Base-by-base conservation (phyloP, 352 stramenopile species). In the Globisporangium lucens region DNA sequence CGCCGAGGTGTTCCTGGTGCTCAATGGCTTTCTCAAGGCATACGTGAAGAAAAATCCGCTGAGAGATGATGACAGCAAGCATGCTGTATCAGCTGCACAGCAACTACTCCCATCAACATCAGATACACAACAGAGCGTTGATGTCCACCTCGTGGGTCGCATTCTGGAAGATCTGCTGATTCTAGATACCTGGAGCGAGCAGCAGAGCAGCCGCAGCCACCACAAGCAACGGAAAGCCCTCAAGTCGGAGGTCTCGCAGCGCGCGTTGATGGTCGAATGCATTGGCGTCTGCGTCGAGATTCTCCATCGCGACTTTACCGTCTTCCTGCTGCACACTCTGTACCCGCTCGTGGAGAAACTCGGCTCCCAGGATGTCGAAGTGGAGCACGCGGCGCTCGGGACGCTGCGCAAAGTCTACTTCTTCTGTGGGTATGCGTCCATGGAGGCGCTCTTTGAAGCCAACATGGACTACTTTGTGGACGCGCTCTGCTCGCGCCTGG, bases 401-500 rank as follows among this genome's bases (percentile, higher is more conserved):
- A 77, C 85, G n/a, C 71, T 96, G 15, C 68, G 82, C 24, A 91
- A 86, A 38, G 69, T 96, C 22, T 85, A 83, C 41, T 89, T 79
- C 53, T 78, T 82, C 35, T 85, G 80, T 22, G 80, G 74, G 17
- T 85, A 90, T 33, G 65, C 65, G 8, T 86, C 79, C 7, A 66
- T 93, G 46, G 82, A 91, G 52, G 73, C 70, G 22, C 75, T 94
- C 49, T 89, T 94, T 27, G 78, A 90, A 57, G 69, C 70, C 60
- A 96, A 94, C 58, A 94, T 94, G 85, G 89, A 96, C 70, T 96
- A 96, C 66, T 93, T 96, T 64, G 83, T 95, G 22, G 89, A 96
- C 70, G 75, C 87, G 1, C 70, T 96, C 57, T 91, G 82, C 55
- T 73, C 75, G 38, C 85, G 87, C 13, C 79, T 96, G 15, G 76